Base-by-base conservation (phyloP, 768 basidiomycete species). In the Austroboletus festivus region DNA sequence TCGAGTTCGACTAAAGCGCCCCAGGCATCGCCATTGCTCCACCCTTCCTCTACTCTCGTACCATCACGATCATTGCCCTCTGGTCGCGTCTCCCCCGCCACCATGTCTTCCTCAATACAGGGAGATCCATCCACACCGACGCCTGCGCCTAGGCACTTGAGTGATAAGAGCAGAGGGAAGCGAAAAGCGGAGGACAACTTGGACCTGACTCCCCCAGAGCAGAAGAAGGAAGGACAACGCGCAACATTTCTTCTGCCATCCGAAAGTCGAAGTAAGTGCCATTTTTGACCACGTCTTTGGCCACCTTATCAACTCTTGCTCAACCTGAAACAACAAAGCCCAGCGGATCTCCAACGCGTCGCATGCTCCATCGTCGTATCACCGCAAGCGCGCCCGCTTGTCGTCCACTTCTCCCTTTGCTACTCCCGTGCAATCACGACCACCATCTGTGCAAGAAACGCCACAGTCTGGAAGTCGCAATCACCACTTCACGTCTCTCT, bases 151-250 rank as follows among this genome's bases (percentile, higher is more conserved):
- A 65, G 69, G 51, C 56, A 56, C 35, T 50, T 56, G 3, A 65
- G 68, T 45, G 66, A 73, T 48, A 67, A 63, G 50, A 60, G 66
- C 28, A 79, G 73, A 56, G 83, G 83, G 7, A 89, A 89, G 64
- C 73, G 86, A 51, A 89, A 88, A 61, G 85, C 84, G 6, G 83
- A 85, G 38, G 86, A 87, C 52, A 76, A 86, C 54, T 71, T 81
- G n/a, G 83, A 82, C 51, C 69, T 76, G 26, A 85, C 86, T 3
- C 84, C 85, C 28, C 82, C 85, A 7, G 84, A 85, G 58, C 78
- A 74, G 48, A 71, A 72, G 50, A 78, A 74, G 61, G 73, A 76
- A 50, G 65, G 50, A 1, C 71, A 74, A 34, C 75, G 70, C 42
- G 71, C 86, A 33, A 86, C 83, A 6, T 88, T 86, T 60, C 82